Evolutionary conservation across 1,284 basidiomycete species (phyloP).

Genomic region (Takashimella koratensis): DNA sequence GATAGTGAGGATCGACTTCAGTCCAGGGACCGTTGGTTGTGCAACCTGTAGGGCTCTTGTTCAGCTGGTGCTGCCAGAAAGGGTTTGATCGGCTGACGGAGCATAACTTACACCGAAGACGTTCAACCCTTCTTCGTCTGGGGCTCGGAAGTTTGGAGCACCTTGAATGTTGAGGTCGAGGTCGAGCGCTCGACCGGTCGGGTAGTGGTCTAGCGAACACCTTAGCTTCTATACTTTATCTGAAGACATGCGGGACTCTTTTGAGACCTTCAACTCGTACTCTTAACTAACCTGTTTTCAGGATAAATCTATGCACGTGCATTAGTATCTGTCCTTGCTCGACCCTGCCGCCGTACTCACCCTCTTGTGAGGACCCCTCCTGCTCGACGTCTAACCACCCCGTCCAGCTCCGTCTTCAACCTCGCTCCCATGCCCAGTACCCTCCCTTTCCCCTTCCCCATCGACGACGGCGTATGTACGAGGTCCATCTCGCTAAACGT

Average conservation of each 20-base stretch:
- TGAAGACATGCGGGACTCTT: background rate
- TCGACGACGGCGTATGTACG: background rate
- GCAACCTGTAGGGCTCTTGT: conserved; percentile 53
- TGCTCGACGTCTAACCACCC: conserved; percentile 76
- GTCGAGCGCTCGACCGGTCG: conserved; percentile 77
- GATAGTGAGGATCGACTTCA: conserved; percentile 85
- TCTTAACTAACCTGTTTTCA: conserved; percentile 66
- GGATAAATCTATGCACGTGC: conserved; percentile 71
- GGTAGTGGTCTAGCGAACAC: conserved; percentile 66
- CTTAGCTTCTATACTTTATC: conserved; percentile 2
- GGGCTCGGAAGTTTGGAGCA: conserved; percentile 91
- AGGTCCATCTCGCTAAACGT: background rate
- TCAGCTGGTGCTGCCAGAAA: background rate
- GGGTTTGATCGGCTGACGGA: background rate
- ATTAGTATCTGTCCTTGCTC: too few species aligned
- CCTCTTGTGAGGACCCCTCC: conserved; percentile 84
- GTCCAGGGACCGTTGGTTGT: conserved; percentile 88
- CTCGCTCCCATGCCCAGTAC: conserved; percentile 36
- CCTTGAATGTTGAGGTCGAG: conserved; percentile 86
- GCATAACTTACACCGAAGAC: conserved; percentile 65
- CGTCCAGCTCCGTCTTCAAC: conserved; percentile 38
- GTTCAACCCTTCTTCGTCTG: conserved; percentile 69
- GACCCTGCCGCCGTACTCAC: too few species aligned
- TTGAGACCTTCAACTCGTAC: background rate
- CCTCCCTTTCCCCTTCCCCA: conserved; percentile 14